Base-by-base conservation (phyloP, 306 rosid genomes). In the Argentina anserina region DNA sequence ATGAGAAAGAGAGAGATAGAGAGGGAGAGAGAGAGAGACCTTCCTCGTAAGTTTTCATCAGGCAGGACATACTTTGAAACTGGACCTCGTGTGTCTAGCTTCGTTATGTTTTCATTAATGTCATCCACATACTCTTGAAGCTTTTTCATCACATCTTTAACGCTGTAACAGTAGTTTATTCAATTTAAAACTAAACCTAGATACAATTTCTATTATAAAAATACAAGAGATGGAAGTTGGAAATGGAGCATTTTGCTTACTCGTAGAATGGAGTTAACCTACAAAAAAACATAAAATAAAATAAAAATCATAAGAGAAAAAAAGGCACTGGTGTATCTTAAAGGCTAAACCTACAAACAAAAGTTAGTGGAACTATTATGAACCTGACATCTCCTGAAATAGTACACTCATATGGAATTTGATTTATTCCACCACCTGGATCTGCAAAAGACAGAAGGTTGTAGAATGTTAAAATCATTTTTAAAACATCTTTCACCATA, bases 341-440 rank as follows among this genome's bases (percentile, higher is more conserved):
- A 70, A 65, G 20, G 65, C 41, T 60, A 60, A 31, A 31, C 21
- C 45, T 56, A 23, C n/a, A 33, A 37, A 13, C 33, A 68, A 52
- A 61, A 81, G 49, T 67, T 23, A 56, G 29, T 33, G 72, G 68
- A 72, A 81, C 58, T 31, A 74, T 75, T 45, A 76, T 53, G 71
- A 72, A 91, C 97, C 97, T 91, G 89, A 94, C 97, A 76, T 94
- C 97, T 78, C 99, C 99, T 34, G 99, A 87, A 76, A 94, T 69
- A 59, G 90, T 90, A 75, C 99, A 94, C 77, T 94, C 97, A 65
- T 78, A 92, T 2, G 97, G 97, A 86, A 94, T 94, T 83, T 91
- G 99, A 85, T 94, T 91, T 72, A 87, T 86, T 75, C 99, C 97
- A 81, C 99, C 97, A 77, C 92, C 96, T 65, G 97, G 99, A 83